Conservation (phyloP, 2,329 filamentous ascomycete genomes). For the Verticillium alfalfae region DNA sequence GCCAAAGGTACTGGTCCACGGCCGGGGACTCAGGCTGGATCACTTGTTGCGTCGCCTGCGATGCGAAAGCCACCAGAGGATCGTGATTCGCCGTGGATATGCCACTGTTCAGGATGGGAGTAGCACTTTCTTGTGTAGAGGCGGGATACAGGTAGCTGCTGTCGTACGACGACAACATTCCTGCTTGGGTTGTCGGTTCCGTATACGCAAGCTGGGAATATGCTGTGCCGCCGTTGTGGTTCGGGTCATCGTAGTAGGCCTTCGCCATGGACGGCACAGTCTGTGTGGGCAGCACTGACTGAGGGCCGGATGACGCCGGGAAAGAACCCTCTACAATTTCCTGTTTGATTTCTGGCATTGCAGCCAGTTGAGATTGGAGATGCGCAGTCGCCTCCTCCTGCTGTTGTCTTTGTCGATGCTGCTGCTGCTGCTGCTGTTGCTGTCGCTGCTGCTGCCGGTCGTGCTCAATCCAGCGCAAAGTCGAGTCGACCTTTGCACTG, state of each 20-base stretch:
- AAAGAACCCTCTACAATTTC: conserved; percentile 3
- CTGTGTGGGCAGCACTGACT: not conserved
- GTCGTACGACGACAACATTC: conserved; percentile 8
- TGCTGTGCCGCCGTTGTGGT: conserved; percentile 18
- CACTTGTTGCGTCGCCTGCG: conserved; percentile 30
- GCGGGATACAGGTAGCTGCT: conserved; percentile 7
- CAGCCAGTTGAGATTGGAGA: conserved; percentile 10
- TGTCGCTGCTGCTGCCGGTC: conserved; percentile 31
- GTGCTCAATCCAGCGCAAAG: conserved; percentile 13
- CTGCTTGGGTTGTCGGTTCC: conserved; percentile 15
- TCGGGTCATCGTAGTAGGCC: conserved; percentile 20
- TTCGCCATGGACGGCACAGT: conserved; percentile 15
- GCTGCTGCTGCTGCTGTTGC: conserved; percentile 26
- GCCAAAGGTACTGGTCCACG: conserved; percentile 24
- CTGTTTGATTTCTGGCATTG: conserved; percentile 2
- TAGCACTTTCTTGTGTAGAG: conserved; percentile 11
- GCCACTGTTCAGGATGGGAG: conserved; percentile 20
- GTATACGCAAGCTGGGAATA: conserved; percentile 24
- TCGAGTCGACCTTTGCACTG: not conserved
- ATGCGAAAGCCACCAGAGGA: conserved; percentile 31
- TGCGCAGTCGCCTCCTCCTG: conserved; percentile 7
- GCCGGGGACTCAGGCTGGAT: conserved; percentile 12
- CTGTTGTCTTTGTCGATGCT: conserved; percentile 24
- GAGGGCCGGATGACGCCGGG: conserved; percentile 3
- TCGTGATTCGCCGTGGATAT: conserved; percentile 22